These are phyloP conservation scores for Fusarium pseudograminearum DNA, from an alignment of 2,329 filamentous ascomycete genomes.

Conservation along the genomic window DNA sequence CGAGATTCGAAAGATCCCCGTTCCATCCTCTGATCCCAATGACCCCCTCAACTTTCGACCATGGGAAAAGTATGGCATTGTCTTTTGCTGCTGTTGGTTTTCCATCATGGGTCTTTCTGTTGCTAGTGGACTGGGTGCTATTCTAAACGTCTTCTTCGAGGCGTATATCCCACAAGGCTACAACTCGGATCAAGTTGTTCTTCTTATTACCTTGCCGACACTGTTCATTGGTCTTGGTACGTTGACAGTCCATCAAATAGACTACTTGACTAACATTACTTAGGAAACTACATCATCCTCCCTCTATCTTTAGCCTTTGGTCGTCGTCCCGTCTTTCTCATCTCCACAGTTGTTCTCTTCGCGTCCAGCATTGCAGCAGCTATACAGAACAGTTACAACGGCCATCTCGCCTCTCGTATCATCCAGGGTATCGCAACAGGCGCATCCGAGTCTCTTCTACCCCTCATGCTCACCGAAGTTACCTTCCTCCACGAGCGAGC, in stretches of 20 bases:
- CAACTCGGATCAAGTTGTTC: conserved; percentile 9
- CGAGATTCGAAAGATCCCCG: conserved; percentile 17
- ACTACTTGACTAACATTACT: not conserved
- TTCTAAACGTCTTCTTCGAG: conserved; percentile 18
- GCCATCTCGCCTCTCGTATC: conserved; percentile 4
- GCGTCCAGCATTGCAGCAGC: conserved; percentile 8
- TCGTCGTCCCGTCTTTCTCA: conserved; percentile 16
- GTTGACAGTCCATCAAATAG: not conserved
- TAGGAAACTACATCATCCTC: conserved; percentile 26
- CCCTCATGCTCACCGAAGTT: conserved; percentile 17
- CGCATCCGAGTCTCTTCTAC: conserved; percentile 11
- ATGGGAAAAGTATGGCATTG: conserved; percentile 21
- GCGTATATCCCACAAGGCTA: conserved; percentile 14
- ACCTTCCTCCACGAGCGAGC: conserved; percentile 17
- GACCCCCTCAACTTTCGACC: conserved; percentile 14
- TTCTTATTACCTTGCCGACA: conserved; percentile 15
- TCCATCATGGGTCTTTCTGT: conserved; percentile 21
- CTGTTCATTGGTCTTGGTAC: conserved; percentile 19
- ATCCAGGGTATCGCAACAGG: conserved; percentile 16
- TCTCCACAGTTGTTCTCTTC: conserved; percentile 7
- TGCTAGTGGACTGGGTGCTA: conserved; percentile 6
- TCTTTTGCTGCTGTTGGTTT: conserved; percentile 26
- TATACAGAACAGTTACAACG: conserved; percentile 4
- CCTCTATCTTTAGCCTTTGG: conserved; percentile 12
- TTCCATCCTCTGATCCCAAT: conserved; percentile 16